Conservation (phyloP, 441 rosid species). For the Omphalea diandra region DNA sequence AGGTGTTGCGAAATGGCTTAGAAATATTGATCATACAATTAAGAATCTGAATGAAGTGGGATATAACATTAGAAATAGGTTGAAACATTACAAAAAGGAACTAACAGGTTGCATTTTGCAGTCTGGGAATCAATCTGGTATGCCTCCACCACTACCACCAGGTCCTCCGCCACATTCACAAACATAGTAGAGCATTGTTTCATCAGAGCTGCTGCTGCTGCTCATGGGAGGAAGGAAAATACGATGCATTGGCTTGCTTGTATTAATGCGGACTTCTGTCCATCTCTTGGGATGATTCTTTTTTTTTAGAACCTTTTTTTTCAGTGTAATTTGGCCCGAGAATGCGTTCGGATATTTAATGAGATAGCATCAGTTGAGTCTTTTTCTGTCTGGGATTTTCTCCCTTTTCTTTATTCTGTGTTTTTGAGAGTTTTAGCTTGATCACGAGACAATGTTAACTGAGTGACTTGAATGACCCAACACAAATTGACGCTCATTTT, state of each 20-base stretch:
- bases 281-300: background rate
- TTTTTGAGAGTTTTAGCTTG: too few species aligned
- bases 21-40: background rate
- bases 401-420: background rate
- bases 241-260: background rate
- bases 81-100: background rate
- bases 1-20: background rate
- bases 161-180: constrained; percentile 74
- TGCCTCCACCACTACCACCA: constrained; percentile 50
- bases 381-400: background rate
- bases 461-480: too few species aligned
- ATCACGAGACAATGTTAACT: too few species aligned
- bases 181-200: constrained; percentile 17
- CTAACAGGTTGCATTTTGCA: constrained; percentile 32
- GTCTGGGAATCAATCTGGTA: constrained; percentile 61
- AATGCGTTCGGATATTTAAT: constrained; percentile 8
- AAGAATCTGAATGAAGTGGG: background rate
- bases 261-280: background rate
- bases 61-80: background rate
- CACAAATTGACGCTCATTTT: too few species aligned
- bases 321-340: background rate
- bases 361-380: background rate
- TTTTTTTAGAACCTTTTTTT: background rate
- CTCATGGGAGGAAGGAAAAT: background rate
- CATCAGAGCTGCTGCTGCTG: background rate